Conservation (phyloP, 257 asterid species). For the Gentiana straminea region DNA sequence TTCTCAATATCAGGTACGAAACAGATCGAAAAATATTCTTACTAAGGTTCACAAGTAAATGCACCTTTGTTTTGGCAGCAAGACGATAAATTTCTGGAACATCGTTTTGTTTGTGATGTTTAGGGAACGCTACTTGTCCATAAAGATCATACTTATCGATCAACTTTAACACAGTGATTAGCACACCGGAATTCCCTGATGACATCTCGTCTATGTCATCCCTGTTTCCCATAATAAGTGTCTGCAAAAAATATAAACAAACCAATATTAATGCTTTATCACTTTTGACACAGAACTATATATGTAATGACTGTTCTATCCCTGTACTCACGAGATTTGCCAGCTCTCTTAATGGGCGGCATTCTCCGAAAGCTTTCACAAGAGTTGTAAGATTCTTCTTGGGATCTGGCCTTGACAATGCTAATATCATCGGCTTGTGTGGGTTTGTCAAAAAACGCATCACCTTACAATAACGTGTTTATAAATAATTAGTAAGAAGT, state of each 20-base stretch:
- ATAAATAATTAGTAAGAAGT: not conserved
- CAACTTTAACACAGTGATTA: slow-evolving; percentile 58
- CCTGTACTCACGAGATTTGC: slow-evolving; percentile 65
- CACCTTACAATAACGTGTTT: slow-evolving; percentile 25
- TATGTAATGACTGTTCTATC: not conserved
- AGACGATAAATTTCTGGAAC: slow-evolving; percentile 79
- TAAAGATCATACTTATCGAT: slow-evolving; percentile 72
- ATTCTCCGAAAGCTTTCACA: slow-evolving; percentile 79
- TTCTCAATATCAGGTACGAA: slow-evolving; percentile 5
- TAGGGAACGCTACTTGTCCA: slow-evolving; percentile 82
- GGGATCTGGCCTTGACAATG: slow-evolving; percentile 80
- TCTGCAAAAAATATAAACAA: slow-evolving; percentile 24
- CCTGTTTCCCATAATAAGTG: slow-evolving; percentile 84
- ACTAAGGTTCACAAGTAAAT: slow-evolving; percentile 3
- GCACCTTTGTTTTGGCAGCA: slow-evolving; percentile 74
- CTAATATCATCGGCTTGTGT: slow-evolving; percentile 85
- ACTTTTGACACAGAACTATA: not conserved
- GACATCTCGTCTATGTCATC: slow-evolving; percentile 82
- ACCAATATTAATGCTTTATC: not conserved
- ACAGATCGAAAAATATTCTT: not conserved
- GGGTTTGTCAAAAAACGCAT: slow-evolving; percentile 80
- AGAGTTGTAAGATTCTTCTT: slow-evolving; percentile 74
- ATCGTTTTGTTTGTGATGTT: slow-evolving; percentile 71
- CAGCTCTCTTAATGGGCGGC: slow-evolving; percentile 64
- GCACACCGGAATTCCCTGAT: slow-evolving; percentile 54